Conservation (phyloP, 179 eudicot genomes). For the Beta macrorhiza region DNA sequence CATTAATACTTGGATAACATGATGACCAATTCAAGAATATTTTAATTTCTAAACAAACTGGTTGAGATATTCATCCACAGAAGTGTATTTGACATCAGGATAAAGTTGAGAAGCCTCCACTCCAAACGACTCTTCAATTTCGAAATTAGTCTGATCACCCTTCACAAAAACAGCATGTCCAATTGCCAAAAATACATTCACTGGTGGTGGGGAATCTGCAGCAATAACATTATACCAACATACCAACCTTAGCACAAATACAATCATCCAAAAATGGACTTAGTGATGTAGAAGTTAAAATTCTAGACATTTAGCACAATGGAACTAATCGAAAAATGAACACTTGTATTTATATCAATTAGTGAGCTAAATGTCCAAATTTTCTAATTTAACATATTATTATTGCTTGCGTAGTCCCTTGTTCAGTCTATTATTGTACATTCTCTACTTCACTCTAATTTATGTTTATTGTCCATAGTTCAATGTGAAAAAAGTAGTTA, state of each 20-base stretch:
- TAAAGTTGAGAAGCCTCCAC: constrained; percentile 58
- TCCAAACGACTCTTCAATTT: constrained; percentile 49
- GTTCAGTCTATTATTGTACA: too few relatives aligned
- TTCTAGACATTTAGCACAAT: too few relatives aligned
- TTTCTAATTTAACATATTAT: too few relatives aligned
- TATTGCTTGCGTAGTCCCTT: too few relatives aligned
- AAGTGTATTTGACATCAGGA: constrained; percentile 58
- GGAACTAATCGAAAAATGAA: too few relatives aligned
- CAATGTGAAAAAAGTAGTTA: too few relatives aligned
- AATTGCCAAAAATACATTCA: constrained; percentile 35
- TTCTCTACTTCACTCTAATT: too few relatives aligned
- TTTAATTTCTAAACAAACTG: constrained; percentile 32
- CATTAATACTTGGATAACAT: background rate
- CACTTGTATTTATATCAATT: too few relatives aligned
- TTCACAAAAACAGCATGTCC: constrained; percentile 47
- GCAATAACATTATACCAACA: background rate
- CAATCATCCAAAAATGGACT: too few relatives aligned
- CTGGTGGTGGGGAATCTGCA: constrained; percentile 48
- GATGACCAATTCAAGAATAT: background rate
- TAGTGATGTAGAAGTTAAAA: too few relatives aligned
- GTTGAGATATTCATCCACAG: constrained; percentile 52
- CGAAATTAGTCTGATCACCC: constrained; percentile 58
- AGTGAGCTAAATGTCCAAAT: too few relatives aligned
- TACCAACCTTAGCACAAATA: background rate
- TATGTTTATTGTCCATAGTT: too few relatives aligned